Evolutionary conservation across 2,329 filamentous ascomycete genomes (phyloP), one percentile per base, ranked within the genome.

Genomic region (Salinomyces thailandicus): DNA sequence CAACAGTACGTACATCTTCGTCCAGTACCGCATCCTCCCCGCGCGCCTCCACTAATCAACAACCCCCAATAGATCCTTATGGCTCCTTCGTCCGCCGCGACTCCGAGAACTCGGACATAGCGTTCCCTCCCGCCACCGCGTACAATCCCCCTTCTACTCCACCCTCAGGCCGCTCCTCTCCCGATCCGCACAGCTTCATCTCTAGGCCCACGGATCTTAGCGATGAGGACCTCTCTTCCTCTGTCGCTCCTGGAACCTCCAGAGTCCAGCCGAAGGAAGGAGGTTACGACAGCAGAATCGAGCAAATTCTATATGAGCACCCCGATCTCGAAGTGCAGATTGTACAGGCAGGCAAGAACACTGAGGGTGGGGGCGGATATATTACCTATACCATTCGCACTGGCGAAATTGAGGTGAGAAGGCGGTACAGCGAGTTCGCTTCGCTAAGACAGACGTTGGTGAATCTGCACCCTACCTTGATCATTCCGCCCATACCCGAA

Each of bases 381-480:
- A 98, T 98, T 53, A 87, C 93, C 22, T 98, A 98, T 62, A 95
- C 89, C 8, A 96, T 98, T 54, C 76, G 85, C 47, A 96, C 91
- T 27, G 89, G 86, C 33, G 89, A 96, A 55, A 75, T 98, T 36
- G 87, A 96, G 66, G 91, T 98, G 37, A 81, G 89, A 51, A 77
- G 91, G 52, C 76, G 91, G 53, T 98, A 98, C 62, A 98, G 91
- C 1, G 91, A 98, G 61, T 98, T 98, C 55, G 82, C 85, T 22
- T 94, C 89, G 12, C 67, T 98, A 39, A 77, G 91, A 53, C 80
- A 86, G 52, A 89, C 89, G 2, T 73, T 98, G 18, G 86, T 87
- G 31, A 82, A 83, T 50, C 73, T 98, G 44, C 93, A 98, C 57
- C 91, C 93, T 5, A 98, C 91, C 0, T 72, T 98, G 28, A 83